A percentile compares a stretch with the other conserved stretches of the same genome.
These are phyloP conservation scores for Glarea lozoyensis DNA, from an alignment of 495 filamentous ascomycete species.

Conservation along the genomic window DNA sequence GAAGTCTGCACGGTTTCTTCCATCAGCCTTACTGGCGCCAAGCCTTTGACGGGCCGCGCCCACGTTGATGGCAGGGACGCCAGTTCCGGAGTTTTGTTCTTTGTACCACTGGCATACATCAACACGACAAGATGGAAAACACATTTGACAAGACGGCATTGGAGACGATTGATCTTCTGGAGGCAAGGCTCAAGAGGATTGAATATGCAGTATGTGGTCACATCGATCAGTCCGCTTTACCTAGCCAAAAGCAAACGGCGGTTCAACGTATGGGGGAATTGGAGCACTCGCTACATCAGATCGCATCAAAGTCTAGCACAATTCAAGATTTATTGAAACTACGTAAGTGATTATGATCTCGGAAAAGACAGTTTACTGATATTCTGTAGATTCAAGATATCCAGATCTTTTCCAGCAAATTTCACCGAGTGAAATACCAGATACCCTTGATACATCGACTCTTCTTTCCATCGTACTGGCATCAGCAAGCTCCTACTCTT, in stretches of 20 bases:
- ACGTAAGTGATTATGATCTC: constrained; percentile 20
- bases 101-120: background rate
- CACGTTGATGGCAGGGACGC: no score
- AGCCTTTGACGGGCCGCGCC: no score
- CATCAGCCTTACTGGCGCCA: background rate
- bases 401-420: constrained; percentile 48
- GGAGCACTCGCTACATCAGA: constrained; percentile 46
- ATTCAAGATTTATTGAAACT: constrained; percentile 41
- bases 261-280: constrained; percentile 51
- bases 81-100: background rate
- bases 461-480: constrained; percentile 61
- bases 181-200: constrained; percentile 63
- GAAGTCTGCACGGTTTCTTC: no score
- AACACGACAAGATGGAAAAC: constrained; percentile 31
- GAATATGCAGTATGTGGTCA: constrained; percentile 66
- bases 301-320: constrained; percentile 37
- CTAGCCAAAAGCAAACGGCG: constrained; percentile 30
- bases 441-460: constrained; percentile 24
- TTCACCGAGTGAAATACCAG: constrained; percentile 28
- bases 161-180: constrained; percentile 65
- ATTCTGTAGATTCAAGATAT: constrained; percentile 41
- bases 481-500: constrained; percentile 63
- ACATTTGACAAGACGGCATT: constrained; percentile 41
- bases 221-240: constrained; percentile 17
- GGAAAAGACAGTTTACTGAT: constrained; percentile 10